Evolutionary conservation across 1,284 basidiomycete species (phyloP).

Genomic region (Rhodotorula glutinis): DNA sequence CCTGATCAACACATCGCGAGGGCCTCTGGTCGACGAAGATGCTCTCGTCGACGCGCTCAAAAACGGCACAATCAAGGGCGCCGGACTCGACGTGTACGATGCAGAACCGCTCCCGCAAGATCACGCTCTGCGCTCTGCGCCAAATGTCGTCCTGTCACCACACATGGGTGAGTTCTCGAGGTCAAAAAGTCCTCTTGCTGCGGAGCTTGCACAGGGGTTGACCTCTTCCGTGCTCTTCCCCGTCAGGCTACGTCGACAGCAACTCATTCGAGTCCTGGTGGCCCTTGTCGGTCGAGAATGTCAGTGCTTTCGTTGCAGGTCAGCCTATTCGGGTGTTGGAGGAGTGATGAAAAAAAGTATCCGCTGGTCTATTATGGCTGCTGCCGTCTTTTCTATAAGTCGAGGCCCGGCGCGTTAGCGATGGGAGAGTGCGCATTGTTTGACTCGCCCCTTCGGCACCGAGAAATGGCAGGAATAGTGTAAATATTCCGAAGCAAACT

Average conservation of each 20-base stretch:
- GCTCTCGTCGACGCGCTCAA: constrained; percentile 53
- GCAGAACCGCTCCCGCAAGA: constrained; percentile 61
- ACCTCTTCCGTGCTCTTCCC: neutral
- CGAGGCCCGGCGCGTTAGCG: no score
- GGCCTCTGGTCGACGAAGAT: constrained; percentile 59
- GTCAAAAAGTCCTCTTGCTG: constrained; percentile 47
- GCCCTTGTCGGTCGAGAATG: constrained; percentile 56
- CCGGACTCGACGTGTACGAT: constrained; percentile 56
- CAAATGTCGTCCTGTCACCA: constrained; percentile 60
- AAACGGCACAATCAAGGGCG: constrained; percentile 43
- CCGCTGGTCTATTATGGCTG: no score
- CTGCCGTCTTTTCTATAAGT: no score
- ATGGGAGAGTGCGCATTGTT: no score
- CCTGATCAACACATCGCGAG: constrained; percentile 64
- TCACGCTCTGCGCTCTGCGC: constrained; percentile 56
- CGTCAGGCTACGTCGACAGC: constrained; percentile 34
- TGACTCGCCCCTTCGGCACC: no score
- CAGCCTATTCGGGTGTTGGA: neutral
- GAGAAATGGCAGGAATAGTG: no score
- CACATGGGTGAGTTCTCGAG: constrained; percentile 58
- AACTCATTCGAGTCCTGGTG: constrained; percentile 14
- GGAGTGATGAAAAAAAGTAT: no score
- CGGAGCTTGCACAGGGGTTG: neutral
- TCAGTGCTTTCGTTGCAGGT: constrained; percentile 52
- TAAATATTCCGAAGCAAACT: no score